These are phyloP conservation scores for Aspergillus sp. DNA, from an alignment of 2,329 filamentous ascomycete species.

Conservation along the genomic window DNA sequence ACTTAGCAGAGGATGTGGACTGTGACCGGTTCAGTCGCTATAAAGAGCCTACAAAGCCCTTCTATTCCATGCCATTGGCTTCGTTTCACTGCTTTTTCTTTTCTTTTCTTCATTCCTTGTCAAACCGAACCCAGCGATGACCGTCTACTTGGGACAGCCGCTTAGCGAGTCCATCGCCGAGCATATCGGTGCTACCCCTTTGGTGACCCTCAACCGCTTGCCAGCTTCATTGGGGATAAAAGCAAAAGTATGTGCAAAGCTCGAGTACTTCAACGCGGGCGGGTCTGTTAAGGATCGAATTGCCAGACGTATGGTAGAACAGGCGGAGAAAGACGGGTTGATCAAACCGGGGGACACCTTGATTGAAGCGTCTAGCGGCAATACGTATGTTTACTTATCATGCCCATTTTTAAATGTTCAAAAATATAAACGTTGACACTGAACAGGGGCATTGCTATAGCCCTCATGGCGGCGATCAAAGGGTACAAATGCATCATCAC, in stretches of 20 bases:
- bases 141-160: conserved; percentile 19
- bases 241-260: conserved; percentile 77
- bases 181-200: conserved; percentile 83
- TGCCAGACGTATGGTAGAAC: conserved; percentile 87
- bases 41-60: too few species aligned
- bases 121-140: not conserved
- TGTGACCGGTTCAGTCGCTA: too few species aligned
- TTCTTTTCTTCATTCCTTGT: not conserved
- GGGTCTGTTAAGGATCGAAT: conserved; percentile 72
- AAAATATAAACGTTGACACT: not conserved
- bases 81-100: too few species aligned
- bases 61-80: too few species aligned
- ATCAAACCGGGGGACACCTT: conserved; percentile 91
- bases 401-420: not conserved
- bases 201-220: conserved; percentile 59
- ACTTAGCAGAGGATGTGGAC: too few species aligned
- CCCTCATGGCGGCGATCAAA: conserved; percentile 85
- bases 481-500: conserved; percentile 94
- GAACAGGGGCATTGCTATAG: conserved; percentile 75
- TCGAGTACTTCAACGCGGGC: conserved; percentile 63
- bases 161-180: conserved; percentile 65
- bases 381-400: conserved; percentile 55
- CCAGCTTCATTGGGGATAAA: conserved; percentile 81
- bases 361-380: conserved; percentile 87
- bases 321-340: conserved; percentile 77